Percentiles rank a stretch among this genome's conserved stretches.
Conservation (phyloP, 495 filamentous ascomycete species). For the Lophiostoma macrostomum region DNA sequence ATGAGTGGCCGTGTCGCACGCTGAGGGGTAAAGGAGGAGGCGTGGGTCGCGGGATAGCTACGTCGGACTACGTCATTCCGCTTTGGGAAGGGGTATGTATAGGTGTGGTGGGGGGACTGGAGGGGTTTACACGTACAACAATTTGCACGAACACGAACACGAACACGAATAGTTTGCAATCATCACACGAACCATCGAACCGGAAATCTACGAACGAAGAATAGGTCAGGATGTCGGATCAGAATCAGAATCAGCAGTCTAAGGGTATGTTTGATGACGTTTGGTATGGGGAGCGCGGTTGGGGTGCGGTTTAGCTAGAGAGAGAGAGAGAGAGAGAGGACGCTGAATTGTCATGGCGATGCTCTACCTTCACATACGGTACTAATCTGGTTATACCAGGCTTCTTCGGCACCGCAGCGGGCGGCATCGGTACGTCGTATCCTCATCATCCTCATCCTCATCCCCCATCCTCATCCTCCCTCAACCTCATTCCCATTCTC, state of each 20-base stretch:
- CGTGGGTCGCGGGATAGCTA: too few relatives aligned
- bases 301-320: too few relatives aligned
- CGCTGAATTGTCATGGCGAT: too few relatives aligned
- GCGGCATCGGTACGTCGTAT: constrained; percentile 23
- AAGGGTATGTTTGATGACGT: constrained; percentile 15
- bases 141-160: neutral
- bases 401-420: constrained; percentile 29
- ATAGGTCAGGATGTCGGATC: constrained; percentile 8
- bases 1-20: too few relatives aligned
- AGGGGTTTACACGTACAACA: neutral
- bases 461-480: neutral
- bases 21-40: too few relatives aligned
- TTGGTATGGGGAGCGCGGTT: too few relatives aligned
- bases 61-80: neutral
- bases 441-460: neutral
- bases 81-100: neutral
- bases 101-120: neutral
- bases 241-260: constrained; percentile 17
- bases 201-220: neutral
- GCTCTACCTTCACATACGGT: too few relatives aligned
- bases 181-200: neutral
- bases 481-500: constrained; percentile 34
- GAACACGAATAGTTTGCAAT: too few relatives aligned
- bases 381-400: neutral
- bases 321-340: too few relatives aligned